Percentiles rank a stretch among this genome's conserved stretches.
These are phyloP conservation scores for Chalaropsis ovoidea DNA, from an alignment of 2,329 filamentous ascomycete species.

Conservation along the genomic window DNA sequence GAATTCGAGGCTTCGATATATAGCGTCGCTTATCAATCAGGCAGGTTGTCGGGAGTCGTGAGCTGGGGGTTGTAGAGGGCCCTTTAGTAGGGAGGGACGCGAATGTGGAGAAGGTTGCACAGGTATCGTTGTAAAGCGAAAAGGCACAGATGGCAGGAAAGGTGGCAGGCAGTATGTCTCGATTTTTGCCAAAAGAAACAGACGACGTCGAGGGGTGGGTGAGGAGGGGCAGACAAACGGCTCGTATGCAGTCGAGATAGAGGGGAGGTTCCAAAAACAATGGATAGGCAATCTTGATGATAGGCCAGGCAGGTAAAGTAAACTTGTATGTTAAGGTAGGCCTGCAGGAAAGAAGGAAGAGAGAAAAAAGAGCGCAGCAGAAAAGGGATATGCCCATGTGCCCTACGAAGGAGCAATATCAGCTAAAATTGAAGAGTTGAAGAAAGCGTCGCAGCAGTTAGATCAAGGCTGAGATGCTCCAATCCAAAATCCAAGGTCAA, in stretches of 20 bases:
- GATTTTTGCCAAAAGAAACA: neutral
- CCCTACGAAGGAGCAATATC: neutral
- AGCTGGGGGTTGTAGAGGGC: neutral
- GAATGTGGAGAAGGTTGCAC: constrained; percentile 9
- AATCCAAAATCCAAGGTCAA: neutral
- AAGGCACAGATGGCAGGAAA: neutral
- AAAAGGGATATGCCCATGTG: constrained; percentile 4
- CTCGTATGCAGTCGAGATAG: neutral
- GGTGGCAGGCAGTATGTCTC: neutral
- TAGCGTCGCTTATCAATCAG: neutral
- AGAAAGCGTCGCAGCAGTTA: neutral
- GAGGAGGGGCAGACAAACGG: neutral
- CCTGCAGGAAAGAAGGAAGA: neutral
- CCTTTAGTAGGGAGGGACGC: constrained; percentile 8
- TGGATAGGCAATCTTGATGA: neutral
- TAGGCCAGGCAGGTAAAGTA: neutral
- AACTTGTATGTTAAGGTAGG: neutral
- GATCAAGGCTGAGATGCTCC: constrained; percentile 13
- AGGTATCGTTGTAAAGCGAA: neutral
- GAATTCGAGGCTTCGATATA: constrained; percentile 1
- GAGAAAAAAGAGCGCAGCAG: neutral
- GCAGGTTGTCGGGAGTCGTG: constrained; percentile 5
- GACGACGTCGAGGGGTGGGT: neutral
- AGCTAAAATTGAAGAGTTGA: neutral
- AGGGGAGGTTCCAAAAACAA: neutral